These are phyloP conservation scores for Filobasidium uniguttulatum DNA, from an alignment of 1,284 basidiomycete genomes.

Conservation along the genomic window DNA sequence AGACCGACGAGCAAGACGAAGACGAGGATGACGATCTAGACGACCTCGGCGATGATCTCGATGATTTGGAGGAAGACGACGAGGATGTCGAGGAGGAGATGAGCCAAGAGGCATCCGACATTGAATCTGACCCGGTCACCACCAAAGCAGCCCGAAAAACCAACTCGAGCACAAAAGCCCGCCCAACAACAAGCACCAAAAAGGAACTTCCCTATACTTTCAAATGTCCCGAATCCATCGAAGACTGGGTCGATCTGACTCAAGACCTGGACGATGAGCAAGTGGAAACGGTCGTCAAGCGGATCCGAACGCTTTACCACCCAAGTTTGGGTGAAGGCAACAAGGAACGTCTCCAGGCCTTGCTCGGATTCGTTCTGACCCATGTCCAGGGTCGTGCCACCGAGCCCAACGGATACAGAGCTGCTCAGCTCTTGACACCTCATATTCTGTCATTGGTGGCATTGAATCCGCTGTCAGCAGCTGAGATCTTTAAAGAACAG, in stretches of 20 bases:
- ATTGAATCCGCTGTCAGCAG: constrained; percentile 65
- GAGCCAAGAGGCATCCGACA: neutral
- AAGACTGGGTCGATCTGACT: constrained; percentile 74
- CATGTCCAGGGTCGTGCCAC: constrained; percentile 69
- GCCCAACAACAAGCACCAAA: constrained; percentile 30
- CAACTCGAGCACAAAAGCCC: constrained; percentile 7
- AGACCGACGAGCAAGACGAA: constrained; percentile 17
- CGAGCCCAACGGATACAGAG: constrained; percentile 35
- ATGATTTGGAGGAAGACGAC: constrained; percentile 8
- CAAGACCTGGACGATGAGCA: constrained; percentile 55
- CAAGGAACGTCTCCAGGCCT: constrained; percentile 73
- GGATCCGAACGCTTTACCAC: constrained; percentile 82
- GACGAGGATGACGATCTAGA: constrained; percentile 21
- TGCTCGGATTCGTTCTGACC: constrained; percentile 77
- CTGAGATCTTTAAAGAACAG: constrained; percentile 68
- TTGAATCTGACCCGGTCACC: neutral
- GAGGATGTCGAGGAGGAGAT: neutral
- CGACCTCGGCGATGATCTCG: constrained; percentile 21
- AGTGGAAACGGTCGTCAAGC: constrained; percentile 69
- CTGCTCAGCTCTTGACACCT: constrained; percentile 56
- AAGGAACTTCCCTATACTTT: constrained; percentile 83
- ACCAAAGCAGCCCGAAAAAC: neutral
- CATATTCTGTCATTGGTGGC: constrained; percentile 69
- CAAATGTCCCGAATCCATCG: constrained; percentile 70
- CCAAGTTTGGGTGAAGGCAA: constrained; percentile 81